Percentiles rank a stretch among this genome's conserved stretches.
These are phyloP conservation scores for Phytophthora tentaculata DNA, from an alignment of 352 stramenopile species.

Conservation along the genomic window DNA sequence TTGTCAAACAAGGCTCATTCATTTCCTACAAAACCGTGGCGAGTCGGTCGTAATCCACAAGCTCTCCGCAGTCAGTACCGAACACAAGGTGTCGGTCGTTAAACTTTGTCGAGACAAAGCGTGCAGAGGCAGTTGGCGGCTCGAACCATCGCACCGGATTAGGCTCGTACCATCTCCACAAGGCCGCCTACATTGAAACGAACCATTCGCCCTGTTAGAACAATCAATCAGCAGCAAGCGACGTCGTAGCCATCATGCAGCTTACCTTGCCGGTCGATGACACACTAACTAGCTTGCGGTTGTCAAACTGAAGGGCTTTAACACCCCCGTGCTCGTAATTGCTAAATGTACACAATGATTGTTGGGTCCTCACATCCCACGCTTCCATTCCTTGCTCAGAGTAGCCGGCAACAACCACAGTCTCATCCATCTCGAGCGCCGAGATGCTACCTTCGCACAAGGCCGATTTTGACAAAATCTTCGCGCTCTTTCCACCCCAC, in stretches of 20 bases:
- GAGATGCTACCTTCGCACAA: constrained; percentile 80
- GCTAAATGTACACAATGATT: constrained; percentile 87
- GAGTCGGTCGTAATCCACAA: constrained; percentile 84
- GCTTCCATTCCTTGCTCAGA: constrained; percentile 84
- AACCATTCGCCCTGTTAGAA: constrained; percentile 13
- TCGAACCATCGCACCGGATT: constrained; percentile 83
- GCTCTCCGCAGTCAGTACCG: constrained; percentile 73
- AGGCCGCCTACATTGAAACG: constrained; percentile 51
- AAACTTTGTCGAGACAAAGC: constrained; percentile 76
- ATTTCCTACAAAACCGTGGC: constrained; percentile 53
- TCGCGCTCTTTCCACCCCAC: constrained; percentile 90
- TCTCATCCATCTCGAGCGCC: constrained; percentile 90
- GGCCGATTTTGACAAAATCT: constrained; percentile 85
- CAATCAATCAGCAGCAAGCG: not conserved
- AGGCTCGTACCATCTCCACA: constrained; percentile 87
- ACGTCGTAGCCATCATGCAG: not conserved
- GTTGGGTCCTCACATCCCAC: constrained; percentile 89
- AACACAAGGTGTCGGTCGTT: constrained; percentile 80
- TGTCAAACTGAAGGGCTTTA: constrained; percentile 84
- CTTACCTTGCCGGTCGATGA: constrained; percentile 75
- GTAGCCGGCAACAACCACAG: constrained; percentile 87
- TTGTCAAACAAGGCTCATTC: constrained; percentile 16
- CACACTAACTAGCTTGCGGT: constrained; percentile 86
- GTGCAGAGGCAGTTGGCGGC: constrained; percentile 50
- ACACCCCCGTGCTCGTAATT: constrained; percentile 72